Conservation (phyloP, 768 basidiomycete species). For the Kwoniella newhampshirensis region DNA sequence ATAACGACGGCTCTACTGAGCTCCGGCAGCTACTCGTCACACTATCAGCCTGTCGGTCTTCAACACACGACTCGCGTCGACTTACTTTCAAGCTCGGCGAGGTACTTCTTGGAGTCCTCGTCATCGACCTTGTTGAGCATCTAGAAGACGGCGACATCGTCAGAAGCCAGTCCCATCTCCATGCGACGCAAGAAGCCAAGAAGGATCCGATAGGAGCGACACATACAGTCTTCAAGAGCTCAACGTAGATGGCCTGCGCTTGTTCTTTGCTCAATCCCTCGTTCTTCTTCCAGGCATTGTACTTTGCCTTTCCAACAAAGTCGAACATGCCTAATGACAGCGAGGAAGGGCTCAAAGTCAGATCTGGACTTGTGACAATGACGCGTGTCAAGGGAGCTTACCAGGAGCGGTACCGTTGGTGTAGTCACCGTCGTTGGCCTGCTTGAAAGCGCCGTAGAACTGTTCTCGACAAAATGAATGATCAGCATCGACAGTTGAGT, state of each 20-base stretch:
- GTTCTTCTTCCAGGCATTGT: conserved; percentile 81
- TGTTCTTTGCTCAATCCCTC: conserved; percentile 73
- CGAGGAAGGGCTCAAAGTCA: no score
- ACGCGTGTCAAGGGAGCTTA: neutral
- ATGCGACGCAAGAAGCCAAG: neutral
- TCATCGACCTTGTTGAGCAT: conserved; percentile 61
- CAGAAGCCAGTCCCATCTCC: no score
- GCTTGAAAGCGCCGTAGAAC: conserved; percentile 96
- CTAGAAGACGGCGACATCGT: no score
- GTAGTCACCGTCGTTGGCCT: conserved; percentile 75
- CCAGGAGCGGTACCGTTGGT: conserved; percentile 55
- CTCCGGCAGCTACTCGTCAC: conserved; percentile 1
- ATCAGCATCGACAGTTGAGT: neutral
- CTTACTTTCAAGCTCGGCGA: conserved; percentile 65
- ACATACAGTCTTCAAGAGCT: conserved; percentile 67
- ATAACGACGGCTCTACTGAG: no score
- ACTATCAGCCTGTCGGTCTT: neutral
- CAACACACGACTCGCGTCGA: conserved; percentile 19
- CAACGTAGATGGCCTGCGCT: conserved; percentile 71
- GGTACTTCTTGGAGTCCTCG: conserved; percentile 61
- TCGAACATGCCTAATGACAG: conserved; percentile 80
- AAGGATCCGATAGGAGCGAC: neutral
- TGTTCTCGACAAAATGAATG: conserved; percentile 47
- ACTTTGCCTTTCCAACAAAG: conserved; percentile 86
- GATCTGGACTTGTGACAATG: no score